Percentiles rank a stretch among this genome's conserved stretches.
phyloP scores from a whole-genome alignment of 257 asterid genomes.

The Thymus quinquecostatus region DNA sequence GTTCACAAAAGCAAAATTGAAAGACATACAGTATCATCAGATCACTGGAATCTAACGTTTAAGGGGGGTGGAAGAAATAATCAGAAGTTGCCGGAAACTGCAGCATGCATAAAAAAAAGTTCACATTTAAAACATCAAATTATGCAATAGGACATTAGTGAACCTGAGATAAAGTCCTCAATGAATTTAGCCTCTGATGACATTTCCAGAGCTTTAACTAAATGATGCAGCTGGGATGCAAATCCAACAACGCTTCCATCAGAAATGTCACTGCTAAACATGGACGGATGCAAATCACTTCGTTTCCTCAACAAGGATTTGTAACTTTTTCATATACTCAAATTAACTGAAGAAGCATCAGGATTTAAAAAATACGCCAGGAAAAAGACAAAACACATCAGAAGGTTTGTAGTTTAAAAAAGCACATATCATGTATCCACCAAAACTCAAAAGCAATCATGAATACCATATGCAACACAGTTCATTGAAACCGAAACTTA shows the following conservation, averaged over 20 bases:
- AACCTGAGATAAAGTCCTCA: conserved; percentile 93
- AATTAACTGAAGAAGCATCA: conserved; percentile 16
- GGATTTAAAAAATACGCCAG: neutral
- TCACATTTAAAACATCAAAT: conserved; percentile 23
- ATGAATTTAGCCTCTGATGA: conserved; percentile 70
- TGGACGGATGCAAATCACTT: conserved; percentile 28
- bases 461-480: no score
- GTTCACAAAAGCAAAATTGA: conserved; percentile 50
- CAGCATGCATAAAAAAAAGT: conserved; percentile 19
- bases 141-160: conserved; percentile 22
- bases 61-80: neutral
- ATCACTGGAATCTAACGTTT: neutral
- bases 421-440: no score
- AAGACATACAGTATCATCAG: conserved; percentile 12
- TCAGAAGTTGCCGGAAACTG: conserved; percentile 17
- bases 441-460: no score
- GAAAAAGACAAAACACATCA: conserved; percentile 22
- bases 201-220: conserved; percentile 70
- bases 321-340: conserved; percentile 5
- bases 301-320: conserved; percentile 29
- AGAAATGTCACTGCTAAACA: conserved; percentile 52
- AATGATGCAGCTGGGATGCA: conserved; percentile 76
- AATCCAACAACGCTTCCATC: conserved; percentile 69
- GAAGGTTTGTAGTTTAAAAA: neutral
- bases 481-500: neutral